phyloP scores from a whole-genome alignment of 768 basidiomycete genomes.

The Suillus weaverae region DNA sequence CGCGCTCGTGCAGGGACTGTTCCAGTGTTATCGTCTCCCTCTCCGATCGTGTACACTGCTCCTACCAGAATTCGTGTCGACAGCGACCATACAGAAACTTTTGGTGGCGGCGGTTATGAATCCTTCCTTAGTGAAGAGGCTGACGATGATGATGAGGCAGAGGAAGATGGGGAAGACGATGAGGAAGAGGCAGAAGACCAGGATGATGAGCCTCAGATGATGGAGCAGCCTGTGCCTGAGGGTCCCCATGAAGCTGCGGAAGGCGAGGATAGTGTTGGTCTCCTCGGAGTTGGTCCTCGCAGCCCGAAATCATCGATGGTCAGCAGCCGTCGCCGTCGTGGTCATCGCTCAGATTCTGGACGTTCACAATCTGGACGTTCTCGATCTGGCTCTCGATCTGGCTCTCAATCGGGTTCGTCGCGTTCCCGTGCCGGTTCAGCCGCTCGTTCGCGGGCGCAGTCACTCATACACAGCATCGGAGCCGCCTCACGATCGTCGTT shows the following conservation, averaged over 20 bases:
- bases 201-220: slow-evolving; percentile 37
- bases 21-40: slow-evolving; percentile 38
- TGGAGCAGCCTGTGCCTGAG: slow-evolving; percentile 48
- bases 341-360: slow-evolving; percentile 19
- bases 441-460: slow-evolving; percentile 65
- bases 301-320: slow-evolving; percentile 45
- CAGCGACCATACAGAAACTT: slow-evolving; percentile 29
- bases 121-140: slow-evolving; percentile 30
- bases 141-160: slow-evolving; percentile 23
- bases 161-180: slow-evolving; percentile 26
- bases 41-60: slow-evolving; percentile 32
- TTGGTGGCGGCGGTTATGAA: slow-evolving; percentile 29
- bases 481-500: slow-evolving; percentile 62
- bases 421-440: slow-evolving; percentile 48
- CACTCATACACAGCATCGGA: slow-evolving; percentile 62
- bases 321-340: slow-evolving; percentile 33
- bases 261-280: slow-evolving; percentile 59
- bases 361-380: slow-evolving; percentile 40
- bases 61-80: slow-evolving; percentile 28
- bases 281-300: slow-evolving; percentile 53
- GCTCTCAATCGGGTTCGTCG: slow-evolving; percentile 26
- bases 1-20: slow-evolving; percentile 41
- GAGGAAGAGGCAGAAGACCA: slow-evolving; percentile 34
- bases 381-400: slow-evolving; percentile 26
- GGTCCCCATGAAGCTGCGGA: slow-evolving; percentile 61